These are phyloP conservation scores for Neurospora hispaniola DNA, from an alignment of 495 filamentous ascomycete species.

Conservation along the genomic window DNA sequence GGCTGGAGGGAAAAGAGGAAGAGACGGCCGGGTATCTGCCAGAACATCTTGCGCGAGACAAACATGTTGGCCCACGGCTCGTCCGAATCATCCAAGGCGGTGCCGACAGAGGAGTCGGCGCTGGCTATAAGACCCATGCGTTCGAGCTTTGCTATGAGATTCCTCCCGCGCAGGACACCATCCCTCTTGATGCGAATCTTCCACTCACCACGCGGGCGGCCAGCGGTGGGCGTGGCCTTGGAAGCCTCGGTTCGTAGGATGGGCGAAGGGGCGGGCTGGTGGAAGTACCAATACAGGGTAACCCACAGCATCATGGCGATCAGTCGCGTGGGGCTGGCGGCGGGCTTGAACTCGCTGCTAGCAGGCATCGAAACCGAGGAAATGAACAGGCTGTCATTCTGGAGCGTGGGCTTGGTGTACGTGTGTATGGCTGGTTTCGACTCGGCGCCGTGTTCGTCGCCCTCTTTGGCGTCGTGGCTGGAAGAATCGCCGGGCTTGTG, in stretches of 20 bases:
- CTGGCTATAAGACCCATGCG: constrained; percentile 78
- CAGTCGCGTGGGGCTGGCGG: constrained; percentile 68
- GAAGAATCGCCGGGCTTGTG: constrained; percentile 1
- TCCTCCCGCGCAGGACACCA: constrained; percentile 72
- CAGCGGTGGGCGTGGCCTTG: constrained; percentile 50
- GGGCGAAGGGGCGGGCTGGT: constrained; percentile 51
- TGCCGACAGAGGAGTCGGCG: constrained; percentile 65
- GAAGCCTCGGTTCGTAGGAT: constrained; percentile 52
- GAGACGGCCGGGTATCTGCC: constrained; percentile 79
- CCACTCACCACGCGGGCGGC: constrained; percentile 80
- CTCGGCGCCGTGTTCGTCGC: neutral
- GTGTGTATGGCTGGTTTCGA: constrained; percentile 41
- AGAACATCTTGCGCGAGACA: constrained; percentile 68
- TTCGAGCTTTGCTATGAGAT: constrained; percentile 81
- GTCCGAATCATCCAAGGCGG: constrained; percentile 48
- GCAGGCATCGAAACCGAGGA: constrained; percentile 81
- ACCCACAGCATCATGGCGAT: constrained; percentile 96
- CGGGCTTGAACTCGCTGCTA: constrained; percentile 65
- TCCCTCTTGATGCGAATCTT: constrained; percentile 72
- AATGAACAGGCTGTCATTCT: constrained; percentile 75
- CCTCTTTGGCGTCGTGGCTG: constrained; percentile 11
- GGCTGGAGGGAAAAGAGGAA: constrained; percentile 84
- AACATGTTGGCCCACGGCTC: constrained; percentile 75
- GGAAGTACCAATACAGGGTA: constrained; percentile 94
- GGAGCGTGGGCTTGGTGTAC: constrained; percentile 62